A percentile compares a stretch with the other conserved stretches of the same genome.
phyloP scores from a whole-genome alignment of 257 asterid species.

The Cordia subcordata region DNA sequence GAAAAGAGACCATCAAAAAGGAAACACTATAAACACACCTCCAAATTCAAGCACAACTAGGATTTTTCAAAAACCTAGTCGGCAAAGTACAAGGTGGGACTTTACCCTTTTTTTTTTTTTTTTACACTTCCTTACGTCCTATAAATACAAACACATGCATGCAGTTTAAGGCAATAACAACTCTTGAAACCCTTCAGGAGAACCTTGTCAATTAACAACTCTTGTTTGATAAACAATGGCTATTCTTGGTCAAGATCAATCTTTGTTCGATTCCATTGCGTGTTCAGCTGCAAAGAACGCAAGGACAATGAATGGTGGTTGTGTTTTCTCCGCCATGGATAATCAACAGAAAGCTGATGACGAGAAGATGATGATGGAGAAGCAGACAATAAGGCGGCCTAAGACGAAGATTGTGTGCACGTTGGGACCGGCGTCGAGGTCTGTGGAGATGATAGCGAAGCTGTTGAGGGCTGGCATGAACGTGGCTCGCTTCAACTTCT shows the following conservation, averaged over 20 bases:
- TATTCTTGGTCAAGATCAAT: slow-evolving; percentile 2
- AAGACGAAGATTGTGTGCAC: slow-evolving; percentile 30
- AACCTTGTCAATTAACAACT: background rate
- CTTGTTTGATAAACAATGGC: background rate
- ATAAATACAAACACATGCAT: background rate
- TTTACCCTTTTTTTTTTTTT: too few species aligned
- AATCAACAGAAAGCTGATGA: background rate
- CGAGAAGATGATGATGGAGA: background rate
- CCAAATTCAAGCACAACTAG: too few species aligned
- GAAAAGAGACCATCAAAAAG: too few species aligned
- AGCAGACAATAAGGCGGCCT: slow-evolving; percentile 2
- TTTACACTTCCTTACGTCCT: too few species aligned
- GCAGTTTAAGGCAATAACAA: background rate
- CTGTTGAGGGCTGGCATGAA: slow-evolving; percentile 26
- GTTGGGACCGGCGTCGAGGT: slow-evolving; percentile 22
- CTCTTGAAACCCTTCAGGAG: background rate
- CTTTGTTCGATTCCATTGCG: background rate
- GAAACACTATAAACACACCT: too few species aligned
- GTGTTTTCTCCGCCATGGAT: background rate
- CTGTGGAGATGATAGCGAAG: slow-evolving; percentile 21
- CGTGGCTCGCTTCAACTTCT: slow-evolving; percentile 33
- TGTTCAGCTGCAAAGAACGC: slow-evolving; percentile 1
- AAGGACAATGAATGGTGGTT: background rate
- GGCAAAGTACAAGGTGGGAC: too few species aligned
- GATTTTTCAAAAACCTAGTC: too few species aligned